phyloP scores from a whole-genome alignment of 805 yeast species.

The Kodamaea jinghongensis region DNA sequence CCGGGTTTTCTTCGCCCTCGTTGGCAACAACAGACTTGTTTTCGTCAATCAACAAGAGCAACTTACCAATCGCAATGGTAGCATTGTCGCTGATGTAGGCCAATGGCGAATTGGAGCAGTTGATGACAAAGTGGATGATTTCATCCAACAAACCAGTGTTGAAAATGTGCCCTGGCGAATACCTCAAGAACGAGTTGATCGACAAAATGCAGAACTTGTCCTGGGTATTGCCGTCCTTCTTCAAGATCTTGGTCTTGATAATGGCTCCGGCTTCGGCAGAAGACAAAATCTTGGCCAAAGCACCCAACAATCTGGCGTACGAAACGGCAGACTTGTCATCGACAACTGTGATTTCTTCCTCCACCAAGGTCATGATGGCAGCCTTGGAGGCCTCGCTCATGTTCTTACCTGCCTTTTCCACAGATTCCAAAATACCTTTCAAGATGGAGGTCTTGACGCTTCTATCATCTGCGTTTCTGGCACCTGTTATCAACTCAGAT shows the following conservation, averaged over 20 bases:
- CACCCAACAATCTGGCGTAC: slow-evolving; percentile 76
- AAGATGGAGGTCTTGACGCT: slow-evolving; percentile 86
- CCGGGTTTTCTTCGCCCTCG: slow-evolving; percentile 10
- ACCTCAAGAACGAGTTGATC: slow-evolving; percentile 74
- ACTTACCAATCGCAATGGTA: slow-evolving; percentile 76
- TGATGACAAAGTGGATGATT: slow-evolving; percentile 47
- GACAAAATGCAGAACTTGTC: slow-evolving; percentile 64
- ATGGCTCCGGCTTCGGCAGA: slow-evolving; percentile 62
- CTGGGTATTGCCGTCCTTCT: slow-evolving; percentile 37
- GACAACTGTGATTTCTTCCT: slow-evolving; percentile 54
- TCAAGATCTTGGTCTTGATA: slow-evolving; percentile 57
- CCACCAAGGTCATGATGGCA: slow-evolving; percentile 68
- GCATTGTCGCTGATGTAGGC: slow-evolving; percentile 72
- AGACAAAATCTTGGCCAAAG: slow-evolving; percentile 65
- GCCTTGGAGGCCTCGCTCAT: slow-evolving; percentile 72
- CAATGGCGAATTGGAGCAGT: slow-evolving; percentile 39
- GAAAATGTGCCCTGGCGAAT: slow-evolving; percentile 66
- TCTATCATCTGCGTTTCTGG: slow-evolving; percentile 57
- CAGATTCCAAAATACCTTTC: slow-evolving; percentile 80
- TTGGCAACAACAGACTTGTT: slow-evolving; percentile 20
- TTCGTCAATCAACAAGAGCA: slow-evolving; percentile 54
- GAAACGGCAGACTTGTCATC: slow-evolving; percentile 68
- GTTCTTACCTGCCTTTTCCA: slow-evolving; percentile 71
- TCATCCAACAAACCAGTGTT: slow-evolving; percentile 49
- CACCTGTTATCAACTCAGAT: slow-evolving; percentile 76